These are phyloP conservation scores for Aspergillus texensis DNA, from an alignment of 2,329 filamentous ascomycete genomes.

Conservation along the genomic window DNA sequence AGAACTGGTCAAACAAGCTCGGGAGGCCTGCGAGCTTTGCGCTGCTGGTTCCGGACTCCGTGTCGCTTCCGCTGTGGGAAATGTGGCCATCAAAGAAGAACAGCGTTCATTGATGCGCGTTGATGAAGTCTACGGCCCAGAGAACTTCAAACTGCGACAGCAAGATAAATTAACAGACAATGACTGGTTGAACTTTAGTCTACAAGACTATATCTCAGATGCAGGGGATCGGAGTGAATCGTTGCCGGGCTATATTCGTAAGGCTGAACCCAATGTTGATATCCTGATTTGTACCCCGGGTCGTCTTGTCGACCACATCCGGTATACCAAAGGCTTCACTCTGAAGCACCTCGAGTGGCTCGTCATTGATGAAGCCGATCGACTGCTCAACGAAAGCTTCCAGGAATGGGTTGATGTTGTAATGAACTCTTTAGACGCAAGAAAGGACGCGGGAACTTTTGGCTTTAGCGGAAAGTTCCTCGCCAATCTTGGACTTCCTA, in stretches of 20 bases:
- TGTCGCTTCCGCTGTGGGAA: constrained; percentile 81
- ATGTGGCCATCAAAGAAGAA: constrained; percentile 70
- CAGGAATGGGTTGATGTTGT: constrained; percentile 84
- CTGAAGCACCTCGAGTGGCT: constrained; percentile 82
- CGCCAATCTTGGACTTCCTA: constrained; percentile 40
- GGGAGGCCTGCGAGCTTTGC: constrained; percentile 75
- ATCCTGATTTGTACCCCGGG: constrained; percentile 91
- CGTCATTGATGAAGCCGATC: constrained; percentile 91
- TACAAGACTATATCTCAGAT: constrained; percentile 49
- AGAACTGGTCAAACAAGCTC: constrained; percentile 85
- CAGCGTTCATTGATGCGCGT: constrained; percentile 64
- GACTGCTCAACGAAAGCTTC: constrained; percentile 86
- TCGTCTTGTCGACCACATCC: constrained; percentile 86
- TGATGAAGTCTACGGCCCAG: constrained; percentile 70
- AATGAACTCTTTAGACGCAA: constrained; percentile 59
- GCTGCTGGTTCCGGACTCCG: constrained; percentile 71
- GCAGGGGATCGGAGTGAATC: constrained; percentile 41
- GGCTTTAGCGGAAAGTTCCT: constrained; percentile 41
- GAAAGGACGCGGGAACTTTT: constrained; percentile 54
- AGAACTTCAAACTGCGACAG: constrained; percentile 54
- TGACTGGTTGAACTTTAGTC: constrained; percentile 51
- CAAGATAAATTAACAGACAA: constrained; percentile 46
- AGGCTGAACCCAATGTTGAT: constrained; percentile 75
- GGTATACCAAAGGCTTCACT: constrained; percentile 78
- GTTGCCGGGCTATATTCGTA: constrained; percentile 64